These are phyloP conservation scores for Torulaspora gathmanii DNA, from an alignment of 805 yeast genomes.

Conservation along the genomic window DNA sequence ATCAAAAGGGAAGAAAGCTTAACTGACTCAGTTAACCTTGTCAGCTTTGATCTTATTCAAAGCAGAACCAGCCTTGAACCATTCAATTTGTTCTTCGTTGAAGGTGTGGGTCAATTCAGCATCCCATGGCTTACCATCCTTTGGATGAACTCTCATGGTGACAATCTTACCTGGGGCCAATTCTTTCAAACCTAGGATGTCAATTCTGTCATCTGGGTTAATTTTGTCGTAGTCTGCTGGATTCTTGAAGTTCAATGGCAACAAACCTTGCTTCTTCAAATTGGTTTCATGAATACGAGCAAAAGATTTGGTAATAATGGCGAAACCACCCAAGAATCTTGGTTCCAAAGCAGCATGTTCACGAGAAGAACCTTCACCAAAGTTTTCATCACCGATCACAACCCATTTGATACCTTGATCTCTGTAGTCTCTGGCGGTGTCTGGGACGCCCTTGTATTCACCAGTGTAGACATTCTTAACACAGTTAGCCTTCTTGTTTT, in stretches of 20 bases:
- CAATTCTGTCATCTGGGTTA: constrained; percentile 84
- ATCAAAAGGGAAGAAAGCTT: constrained; percentile 1
- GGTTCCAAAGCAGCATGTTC: constrained; percentile 99
- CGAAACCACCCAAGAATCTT: constrained; percentile 97
- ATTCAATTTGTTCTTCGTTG: constrained; percentile 93
- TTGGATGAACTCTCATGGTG: constrained; percentile 66
- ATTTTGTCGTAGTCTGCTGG: constrained; percentile 91
- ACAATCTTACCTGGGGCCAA: constrained; percentile 92
- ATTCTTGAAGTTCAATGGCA: constrained; percentile 91
- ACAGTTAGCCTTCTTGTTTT: constrained; percentile 89
- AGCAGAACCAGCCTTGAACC: constrained; percentile 99
- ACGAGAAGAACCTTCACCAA: constrained; percentile 99
- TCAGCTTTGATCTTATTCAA: constrained; percentile 62
- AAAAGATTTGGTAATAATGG: constrained; percentile 94
- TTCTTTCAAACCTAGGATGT: constrained; percentile 74
- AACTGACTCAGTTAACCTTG: constrained; percentile 5
- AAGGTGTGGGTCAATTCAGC: constrained; percentile 92
- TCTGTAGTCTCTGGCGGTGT: constrained; percentile 92
- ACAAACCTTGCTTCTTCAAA: constrained; percentile 98
- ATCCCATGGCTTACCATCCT: constrained; percentile 79
- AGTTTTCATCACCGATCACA: constrained; percentile 97
- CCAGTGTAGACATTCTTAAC: constrained; percentile 89
- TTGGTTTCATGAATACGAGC: constrained; percentile 99
- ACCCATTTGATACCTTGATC: constrained; percentile 92
- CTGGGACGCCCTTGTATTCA: constrained; percentile 92